Conservation (phyloP, 192 early-diverging fungal species). For the Endogone sp. region DNA sequence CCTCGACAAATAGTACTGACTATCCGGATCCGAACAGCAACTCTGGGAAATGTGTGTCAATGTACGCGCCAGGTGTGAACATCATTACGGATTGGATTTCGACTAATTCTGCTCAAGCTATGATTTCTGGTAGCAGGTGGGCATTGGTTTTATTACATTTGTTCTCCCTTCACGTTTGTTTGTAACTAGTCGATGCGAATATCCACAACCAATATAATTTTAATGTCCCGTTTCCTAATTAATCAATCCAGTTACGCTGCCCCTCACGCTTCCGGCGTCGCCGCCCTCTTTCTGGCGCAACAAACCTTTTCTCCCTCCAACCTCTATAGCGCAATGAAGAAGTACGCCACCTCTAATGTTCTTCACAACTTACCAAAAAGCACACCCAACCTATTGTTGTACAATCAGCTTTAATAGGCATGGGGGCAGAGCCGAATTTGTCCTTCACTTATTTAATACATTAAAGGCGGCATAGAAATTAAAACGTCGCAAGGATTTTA, state of each 20-base stretch:
- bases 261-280: constrained; percentile 62
- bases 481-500: too few species aligned
- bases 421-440: not conserved
- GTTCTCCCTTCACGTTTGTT: not conserved
- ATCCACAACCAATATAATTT: too few species aligned
- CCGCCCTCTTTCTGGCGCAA: constrained; percentile 58
- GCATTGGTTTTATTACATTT: not conserved
- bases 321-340: constrained; percentile 40
- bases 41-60: constrained; percentile 88
- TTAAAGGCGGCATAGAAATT: too few species aligned
- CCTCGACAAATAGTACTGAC: constrained; percentile 76
- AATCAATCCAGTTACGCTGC: too few species aligned
- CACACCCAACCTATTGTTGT: not conserved
- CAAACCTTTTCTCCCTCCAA: constrained; percentile 31
- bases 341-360: not conserved
- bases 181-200: too few species aligned
- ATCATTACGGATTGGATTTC: constrained; percentile 81
- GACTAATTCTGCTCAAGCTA: constrained; percentile 69
- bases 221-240: too few species aligned
- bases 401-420: not conserved
- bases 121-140: constrained; percentile 85
- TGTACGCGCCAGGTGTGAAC: constrained; percentile 88
- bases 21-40: constrained; percentile 77
- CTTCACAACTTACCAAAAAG: not conserved
- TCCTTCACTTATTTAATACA: too few species aligned